These are phyloP conservation scores for Suhomyces vadensis DNA, from an alignment of 805 yeast genomes.

Conservation along the genomic window DNA sequence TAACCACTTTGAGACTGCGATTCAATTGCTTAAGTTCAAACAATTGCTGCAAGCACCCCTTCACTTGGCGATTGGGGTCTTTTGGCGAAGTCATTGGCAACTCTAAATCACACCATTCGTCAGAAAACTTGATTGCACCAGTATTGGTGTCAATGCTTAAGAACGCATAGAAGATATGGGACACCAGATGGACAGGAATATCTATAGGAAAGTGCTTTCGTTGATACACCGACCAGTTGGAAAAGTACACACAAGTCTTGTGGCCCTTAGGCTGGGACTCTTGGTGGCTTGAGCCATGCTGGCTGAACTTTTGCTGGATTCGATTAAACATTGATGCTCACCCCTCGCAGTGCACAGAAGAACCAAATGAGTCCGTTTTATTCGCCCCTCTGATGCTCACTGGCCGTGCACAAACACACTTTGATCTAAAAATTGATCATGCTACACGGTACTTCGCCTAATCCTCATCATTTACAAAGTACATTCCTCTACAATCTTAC, in stretches of 20 bases:
- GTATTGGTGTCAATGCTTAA: conserved; percentile 53
- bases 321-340: neutral
- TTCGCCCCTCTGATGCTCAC: no score
- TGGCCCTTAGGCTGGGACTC: neutral
- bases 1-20: conserved; percentile 51
- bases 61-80: conserved; percentile 16
- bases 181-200: conserved; percentile 55
- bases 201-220: conserved; percentile 56
- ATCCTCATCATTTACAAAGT: no score
- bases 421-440: no score
- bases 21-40: conserved; percentile 43
- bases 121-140: conserved; percentile 58
- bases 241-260: conserved; percentile 46
- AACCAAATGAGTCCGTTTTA: no score
- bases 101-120: conserved; percentile 65
- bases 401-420: neutral
- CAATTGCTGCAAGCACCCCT: conserved; percentile 55
- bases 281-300: neutral
- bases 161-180: conserved; percentile 81
- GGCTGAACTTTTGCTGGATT: neutral
- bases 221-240: conserved; percentile 48
- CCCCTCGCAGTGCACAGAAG: neutral
- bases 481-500: no score
- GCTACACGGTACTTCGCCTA: no score
- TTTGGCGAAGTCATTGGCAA: conserved; percentile 30